Evolutionary conservation across 2,329 filamentous ascomycete genomes (phyloP).

Genomic region (Trichoderma hamatum): DNA sequence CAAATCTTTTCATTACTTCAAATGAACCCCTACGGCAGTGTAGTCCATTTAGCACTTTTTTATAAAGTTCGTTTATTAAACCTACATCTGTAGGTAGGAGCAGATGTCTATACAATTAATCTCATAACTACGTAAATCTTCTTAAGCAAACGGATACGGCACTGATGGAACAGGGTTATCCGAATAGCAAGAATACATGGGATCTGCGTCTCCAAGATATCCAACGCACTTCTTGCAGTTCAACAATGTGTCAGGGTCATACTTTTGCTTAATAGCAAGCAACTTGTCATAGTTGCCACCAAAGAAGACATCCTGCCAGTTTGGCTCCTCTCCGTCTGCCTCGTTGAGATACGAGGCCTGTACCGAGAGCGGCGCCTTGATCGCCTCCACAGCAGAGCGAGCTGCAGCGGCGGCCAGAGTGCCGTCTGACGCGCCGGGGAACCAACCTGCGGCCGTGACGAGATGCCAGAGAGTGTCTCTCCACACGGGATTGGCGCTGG

Average conservation of each 20-base stretch:
- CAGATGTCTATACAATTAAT: background rate
- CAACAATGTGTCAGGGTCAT: constrained; percentile 44
- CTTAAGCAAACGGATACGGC: background rate
- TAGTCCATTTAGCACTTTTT: no score
- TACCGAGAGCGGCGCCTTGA: background rate
- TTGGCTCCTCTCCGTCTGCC: constrained; percentile 50
- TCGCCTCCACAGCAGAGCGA: background rate
- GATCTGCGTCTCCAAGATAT: constrained; percentile 5
- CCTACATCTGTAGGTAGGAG: background rate
- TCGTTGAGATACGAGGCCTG: constrained; percentile 52
- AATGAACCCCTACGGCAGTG: no score
- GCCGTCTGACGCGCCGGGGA: background rate
- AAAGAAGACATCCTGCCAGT: constrained; percentile 52
- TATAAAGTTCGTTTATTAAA: background rate
- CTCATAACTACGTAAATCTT: background rate
- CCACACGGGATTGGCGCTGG: constrained; percentile 21
- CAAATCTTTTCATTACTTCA: no score
- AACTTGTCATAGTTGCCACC: constrained; percentile 49
- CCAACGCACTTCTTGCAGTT: constrained; percentile 15
- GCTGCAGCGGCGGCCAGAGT: background rate
- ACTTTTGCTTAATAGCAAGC: constrained; percentile 50
- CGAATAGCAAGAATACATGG: background rate
- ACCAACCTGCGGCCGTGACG: background rate
- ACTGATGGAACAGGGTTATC: background rate
- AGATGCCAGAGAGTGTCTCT: constrained; percentile 15